phyloP scores from a whole-genome alignment of 495 filamentous ascomycete genomes.

The Staphylotrichum longicolle region DNA sequence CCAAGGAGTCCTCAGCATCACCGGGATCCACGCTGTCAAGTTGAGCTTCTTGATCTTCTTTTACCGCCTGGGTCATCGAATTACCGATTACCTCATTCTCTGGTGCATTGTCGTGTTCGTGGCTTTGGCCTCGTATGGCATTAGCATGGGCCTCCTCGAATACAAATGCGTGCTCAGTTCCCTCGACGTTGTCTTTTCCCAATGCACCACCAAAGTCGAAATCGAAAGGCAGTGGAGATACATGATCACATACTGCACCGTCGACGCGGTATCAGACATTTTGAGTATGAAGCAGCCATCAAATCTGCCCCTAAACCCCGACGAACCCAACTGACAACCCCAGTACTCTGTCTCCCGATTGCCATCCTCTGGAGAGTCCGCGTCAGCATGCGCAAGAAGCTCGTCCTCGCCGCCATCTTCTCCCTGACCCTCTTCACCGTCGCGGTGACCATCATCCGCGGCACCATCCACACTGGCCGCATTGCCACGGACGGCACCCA shows the following conservation, averaged over 20 bases:
- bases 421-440: conserved; percentile 30
- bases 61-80: conserved; percentile 29
- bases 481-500: not conserved
- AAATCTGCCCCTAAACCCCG: not conserved
- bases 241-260: conserved; percentile 2
- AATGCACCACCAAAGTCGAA: conserved; percentile 3
- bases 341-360: conserved; percentile 32
- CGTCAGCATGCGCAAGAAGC: conserved; percentile 27
- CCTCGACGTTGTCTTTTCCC: conserved; percentile 7
- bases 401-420: conserved; percentile 31
- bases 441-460: conserved; percentile 30
- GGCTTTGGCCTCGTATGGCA: conserved; percentile 14
- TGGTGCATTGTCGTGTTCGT: conserved; percentile 30
- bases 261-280: conserved; percentile 29
- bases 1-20: conserved; percentile 10
- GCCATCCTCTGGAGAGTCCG: conserved; percentile 26
- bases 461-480: conserved; percentile 13
- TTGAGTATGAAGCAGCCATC: conserved; percentile 22
- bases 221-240: not conserved
- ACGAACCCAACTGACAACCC: not conserved
- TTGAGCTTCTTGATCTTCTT: conserved; percentile 37
- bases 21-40: conserved; percentile 32
- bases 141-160: conserved; percentile 15
- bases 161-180: conserved; percentile 20
- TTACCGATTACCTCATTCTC: conserved; percentile 21